Percentiles rank a stretch among this genome's conserved stretches.
Evolutionary conservation across 2,329 filamentous ascomycete species (phyloP).

Genomic region (Chaetomium sp.): DNA sequence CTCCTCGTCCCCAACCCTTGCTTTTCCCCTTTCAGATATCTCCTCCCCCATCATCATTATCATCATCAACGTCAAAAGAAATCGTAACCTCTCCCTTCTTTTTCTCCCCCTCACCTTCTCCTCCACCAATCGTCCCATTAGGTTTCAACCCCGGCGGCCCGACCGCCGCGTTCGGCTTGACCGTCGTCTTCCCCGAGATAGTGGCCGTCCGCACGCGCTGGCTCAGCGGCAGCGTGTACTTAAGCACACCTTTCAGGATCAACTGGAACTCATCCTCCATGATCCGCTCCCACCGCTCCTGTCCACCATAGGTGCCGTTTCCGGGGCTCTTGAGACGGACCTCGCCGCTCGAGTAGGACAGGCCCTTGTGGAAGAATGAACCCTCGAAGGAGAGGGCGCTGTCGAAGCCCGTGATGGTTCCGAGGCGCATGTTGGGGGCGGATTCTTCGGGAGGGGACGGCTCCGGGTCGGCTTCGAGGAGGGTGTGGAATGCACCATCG

Average conservation of each 20-base stretch:
- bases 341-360: constrained; percentile 70
- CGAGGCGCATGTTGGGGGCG: constrained; percentile 83
- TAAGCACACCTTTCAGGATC: constrained; percentile 83
- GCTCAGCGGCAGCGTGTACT: constrained; percentile 65
- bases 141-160: constrained; percentile 35
- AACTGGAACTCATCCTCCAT: constrained; percentile 89
- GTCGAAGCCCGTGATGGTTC: constrained; percentile 79
- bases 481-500: background rate
- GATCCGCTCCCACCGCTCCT: constrained; percentile 82
- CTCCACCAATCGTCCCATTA: constrained; percentile 31
- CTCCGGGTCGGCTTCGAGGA: constrained; percentile 1
- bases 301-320: constrained; percentile 81
- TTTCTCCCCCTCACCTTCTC: background rate
- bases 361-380: constrained; percentile 71
- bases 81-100: constrained; percentile 9
- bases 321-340: constrained; percentile 77
- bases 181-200: constrained; percentile 52
- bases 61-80: constrained; percentile 1
- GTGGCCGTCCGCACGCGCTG: constrained; percentile 53
- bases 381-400: constrained; percentile 84
- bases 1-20: background rate
- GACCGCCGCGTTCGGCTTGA: constrained; percentile 57
- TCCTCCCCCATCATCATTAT: no score
- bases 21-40: no score
- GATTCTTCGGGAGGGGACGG: constrained; percentile 45